These are phyloP conservation scores for Amphibolis antarctica DNA, from an alignment of 106 monocot species.

Conservation along the genomic window DNA sequence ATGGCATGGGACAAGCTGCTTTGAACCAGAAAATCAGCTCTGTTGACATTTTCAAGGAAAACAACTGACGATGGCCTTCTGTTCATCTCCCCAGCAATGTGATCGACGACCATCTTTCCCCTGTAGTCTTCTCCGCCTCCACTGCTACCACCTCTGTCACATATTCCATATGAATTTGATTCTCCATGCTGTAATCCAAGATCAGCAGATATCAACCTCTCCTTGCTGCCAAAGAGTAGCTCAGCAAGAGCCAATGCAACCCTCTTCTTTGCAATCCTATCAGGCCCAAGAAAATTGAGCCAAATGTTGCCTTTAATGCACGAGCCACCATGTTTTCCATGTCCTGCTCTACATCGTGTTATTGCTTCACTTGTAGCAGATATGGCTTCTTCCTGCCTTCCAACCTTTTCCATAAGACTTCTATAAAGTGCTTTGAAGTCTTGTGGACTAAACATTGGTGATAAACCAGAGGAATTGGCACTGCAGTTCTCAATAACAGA, in stretches of 20 bases:
- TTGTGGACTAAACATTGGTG: slow-evolving; percentile 20
- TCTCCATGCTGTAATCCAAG: slow-evolving; percentile 27
- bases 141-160: slow-evolving; percentile 7
- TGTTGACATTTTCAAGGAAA: slow-evolving; percentile 74
- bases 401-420: slow-evolving; percentile 49
- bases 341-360: slow-evolving; percentile 23
- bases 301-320: slow-evolving; percentile 46
- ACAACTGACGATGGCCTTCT: slow-evolving; percentile 56
- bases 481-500: slow-evolving; percentile 4
- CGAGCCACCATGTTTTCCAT: slow-evolving; percentile 28
- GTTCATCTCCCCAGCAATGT: slow-evolving; percentile 49
- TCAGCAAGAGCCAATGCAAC: slow-evolving; percentile 57
- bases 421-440: slow-evolving; percentile 47
- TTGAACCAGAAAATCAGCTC: slow-evolving; percentile 61
- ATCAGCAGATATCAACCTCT: slow-evolving; percentile 52
- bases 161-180: slow-evolving; percentile 12
- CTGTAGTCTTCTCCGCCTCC: slow-evolving; percentile 17
- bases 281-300: slow-evolving; percentile 67
- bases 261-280: slow-evolving; percentile 53
- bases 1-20: slow-evolving; percentile 45
- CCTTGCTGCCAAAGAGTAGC: slow-evolving; percentile 47
- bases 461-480: slow-evolving; percentile 9
- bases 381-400: slow-evolving; percentile 75
- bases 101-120: slow-evolving; percentile 63
- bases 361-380: slow-evolving; percentile 35